Evolutionary conservation across 768 basidiomycete species (phyloP).

Genomic region (Serendipita sp.): DNA sequence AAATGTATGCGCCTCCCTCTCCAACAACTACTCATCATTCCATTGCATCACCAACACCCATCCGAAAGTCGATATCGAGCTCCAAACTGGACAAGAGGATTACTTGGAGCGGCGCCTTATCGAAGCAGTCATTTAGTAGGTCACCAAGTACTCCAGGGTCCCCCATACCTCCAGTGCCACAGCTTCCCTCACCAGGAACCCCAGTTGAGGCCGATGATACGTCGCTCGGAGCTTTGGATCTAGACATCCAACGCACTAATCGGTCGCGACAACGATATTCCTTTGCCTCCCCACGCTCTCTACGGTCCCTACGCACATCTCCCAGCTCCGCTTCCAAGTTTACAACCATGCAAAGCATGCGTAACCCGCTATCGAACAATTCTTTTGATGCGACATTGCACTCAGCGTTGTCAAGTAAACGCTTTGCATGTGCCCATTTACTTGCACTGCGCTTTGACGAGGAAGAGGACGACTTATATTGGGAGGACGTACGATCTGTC

Average conservation of each 20-base stretch:
- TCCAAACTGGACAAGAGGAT: conserved; percentile 3
- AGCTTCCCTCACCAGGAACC: not conserved
- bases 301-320: conserved; percentile 23
- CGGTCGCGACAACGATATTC: conserved; percentile 20
- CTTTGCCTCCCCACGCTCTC: conserved; percentile 9
- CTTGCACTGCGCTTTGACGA: conserved; percentile 59
- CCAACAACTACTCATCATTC: conserved; percentile 22
- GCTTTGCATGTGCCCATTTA: conserved; percentile 65
- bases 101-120: conserved; percentile 10
- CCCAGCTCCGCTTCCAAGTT: conserved; percentile 23
- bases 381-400: conserved; percentile 46
- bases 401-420: conserved; percentile 50
- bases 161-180: not conserved
- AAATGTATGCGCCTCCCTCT: conserved; percentile 79
- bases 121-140: conserved; percentile 32
- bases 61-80: not conserved
- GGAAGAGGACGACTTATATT: conserved; percentile 59
- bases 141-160: conserved; percentile 14
- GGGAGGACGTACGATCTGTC: conserved; percentile 70
- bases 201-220: conserved; percentile 13
- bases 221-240: conserved; percentile 45
- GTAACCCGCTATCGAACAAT: conserved; percentile 53
- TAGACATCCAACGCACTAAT: conserved; percentile 42
- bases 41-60: conserved; percentile 12
- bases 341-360: conserved; percentile 39